Percentiles rank a stretch among this genome's conserved stretches.
Evolutionary conservation across 1,284 basidiomycete genomes (phyloP).

Genomic region (Sphaerobolus stellatus): DNA sequence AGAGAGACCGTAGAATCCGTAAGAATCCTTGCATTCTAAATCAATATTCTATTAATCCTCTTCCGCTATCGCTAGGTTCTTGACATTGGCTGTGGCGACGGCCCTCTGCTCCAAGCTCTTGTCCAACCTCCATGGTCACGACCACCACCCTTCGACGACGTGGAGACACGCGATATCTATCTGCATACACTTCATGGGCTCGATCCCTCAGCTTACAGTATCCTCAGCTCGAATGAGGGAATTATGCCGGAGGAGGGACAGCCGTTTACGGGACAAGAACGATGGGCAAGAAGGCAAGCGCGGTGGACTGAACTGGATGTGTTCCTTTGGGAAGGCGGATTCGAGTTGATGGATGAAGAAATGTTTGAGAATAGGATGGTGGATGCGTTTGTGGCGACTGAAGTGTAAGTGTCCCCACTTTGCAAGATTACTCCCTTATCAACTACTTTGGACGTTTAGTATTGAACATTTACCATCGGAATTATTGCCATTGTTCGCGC

Average conservation of each 20-base stretch:
- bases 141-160: constrained; percentile 26
- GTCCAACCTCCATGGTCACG: constrained; percentile 64
- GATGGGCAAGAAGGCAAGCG: constrained; percentile 11
- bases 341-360: constrained; percentile 69
- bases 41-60: background rate
- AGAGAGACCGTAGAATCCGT: constrained; percentile 60
- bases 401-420: constrained; percentile 62
- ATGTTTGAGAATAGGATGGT: constrained; percentile 68
- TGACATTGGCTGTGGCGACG: constrained; percentile 81
- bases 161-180: constrained; percentile 44
- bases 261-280: background rate
- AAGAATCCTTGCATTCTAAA: constrained; percentile 19
- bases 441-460: constrained; percentile 38
- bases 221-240: constrained; percentile 15
- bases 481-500: constrained; percentile 75
- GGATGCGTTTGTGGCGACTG: constrained; percentile 76
- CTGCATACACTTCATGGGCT: constrained; percentile 64
- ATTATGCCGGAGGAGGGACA: background rate
- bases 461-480: constrained; percentile 84
- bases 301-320: constrained; percentile 78
- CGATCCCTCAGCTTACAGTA: constrained; percentile 60
- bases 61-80: constrained; percentile 50
- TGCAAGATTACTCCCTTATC: constrained; percentile 1
- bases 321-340: constrained; percentile 79
- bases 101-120: constrained; percentile 65